Evolutionary conservation across 164 flowering plant genomes (phyloP).

Genomic region (Warburgia ugandensis): DNA sequence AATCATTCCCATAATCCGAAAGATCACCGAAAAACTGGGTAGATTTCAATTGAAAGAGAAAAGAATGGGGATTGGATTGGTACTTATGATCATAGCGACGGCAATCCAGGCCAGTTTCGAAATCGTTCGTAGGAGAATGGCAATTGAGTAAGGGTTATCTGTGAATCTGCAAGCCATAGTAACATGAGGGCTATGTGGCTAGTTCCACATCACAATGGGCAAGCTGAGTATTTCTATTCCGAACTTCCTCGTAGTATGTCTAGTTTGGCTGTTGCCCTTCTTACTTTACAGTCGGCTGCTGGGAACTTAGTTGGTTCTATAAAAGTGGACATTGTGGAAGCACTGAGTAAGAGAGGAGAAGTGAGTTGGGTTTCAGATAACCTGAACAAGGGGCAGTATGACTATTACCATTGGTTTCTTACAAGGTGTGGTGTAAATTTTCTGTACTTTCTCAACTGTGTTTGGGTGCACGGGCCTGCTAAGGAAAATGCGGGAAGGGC

Average conservation of each 20-base stretch:
- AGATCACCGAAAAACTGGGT: constrained; percentile 21
- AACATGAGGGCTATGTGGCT: constrained; percentile 87
- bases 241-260: constrained; percentile 80
- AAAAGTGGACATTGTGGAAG: too few species aligned
- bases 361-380: too few species aligned
- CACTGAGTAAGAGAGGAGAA: too few species aligned
- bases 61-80: constrained; percentile 51
- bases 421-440: too few species aligned
- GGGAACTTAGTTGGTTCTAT: too few species aligned
- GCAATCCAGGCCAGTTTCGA: constrained; percentile 30
- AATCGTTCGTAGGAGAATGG: constrained; percentile 34
- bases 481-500: too few species aligned
- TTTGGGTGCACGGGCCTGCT: too few species aligned
- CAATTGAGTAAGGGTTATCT: constrained; percentile 30
- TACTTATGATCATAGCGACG: constrained; percentile 17
- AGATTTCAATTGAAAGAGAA: constrained; percentile 26
- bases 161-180: constrained; percentile 14
- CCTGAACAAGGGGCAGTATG: too few species aligned
- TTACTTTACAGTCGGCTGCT: too few species aligned
- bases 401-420: too few species aligned
- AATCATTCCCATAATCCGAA: constrained; percentile 28
- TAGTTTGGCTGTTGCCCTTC: constrained; percentile 54
- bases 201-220: constrained; percentile 62
- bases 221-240: constrained; percentile 64
- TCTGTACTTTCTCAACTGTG: too few species aligned